These are phyloP conservation scores for Saccharomycopsis olivae DNA, from an alignment of 805 yeast species.

Conservation along the genomic window DNA sequence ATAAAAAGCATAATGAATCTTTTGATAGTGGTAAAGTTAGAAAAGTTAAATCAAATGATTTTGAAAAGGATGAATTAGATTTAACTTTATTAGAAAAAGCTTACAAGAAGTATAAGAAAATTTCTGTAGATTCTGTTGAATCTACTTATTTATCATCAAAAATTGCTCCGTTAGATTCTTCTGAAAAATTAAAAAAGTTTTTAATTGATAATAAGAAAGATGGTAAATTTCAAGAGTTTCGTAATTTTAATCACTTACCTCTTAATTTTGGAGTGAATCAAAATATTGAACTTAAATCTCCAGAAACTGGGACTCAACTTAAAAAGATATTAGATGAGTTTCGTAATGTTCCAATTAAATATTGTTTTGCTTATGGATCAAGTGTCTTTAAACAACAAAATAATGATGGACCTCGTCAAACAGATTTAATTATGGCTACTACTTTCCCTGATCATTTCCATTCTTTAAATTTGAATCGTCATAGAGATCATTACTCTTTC, in stretches of 20 bases:
- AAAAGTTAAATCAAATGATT: no score
- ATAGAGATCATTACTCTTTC: slow-evolving; percentile 71
- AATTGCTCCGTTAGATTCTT: slow-evolving; percentile 12
- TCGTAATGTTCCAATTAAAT: slow-evolving; percentile 54
- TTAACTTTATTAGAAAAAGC: slow-evolving; percentile 17
- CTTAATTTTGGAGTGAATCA: slow-evolving; percentile 17
- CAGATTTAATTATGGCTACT: slow-evolving; percentile 80
- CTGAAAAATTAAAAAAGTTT: slow-evolving; percentile 6
- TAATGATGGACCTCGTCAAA: slow-evolving; percentile 46
- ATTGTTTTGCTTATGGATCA: slow-evolving; percentile 90
- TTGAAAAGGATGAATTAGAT: slow-evolving; percentile 2
- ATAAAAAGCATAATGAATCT: no score
- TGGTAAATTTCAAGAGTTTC: slow-evolving; percentile 12
- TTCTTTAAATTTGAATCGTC: slow-evolving; percentile 49
- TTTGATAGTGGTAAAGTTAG: no score
- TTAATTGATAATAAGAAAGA: slow-evolving; percentile 4
- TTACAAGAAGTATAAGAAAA: slow-evolving; percentile 18
- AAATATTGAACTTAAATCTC: slow-evolving; percentile 9
- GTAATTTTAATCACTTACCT: slow-evolving; percentile 16
- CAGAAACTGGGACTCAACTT: slow-evolving; percentile 1
- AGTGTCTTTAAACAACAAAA: slow-evolving; percentile 78
- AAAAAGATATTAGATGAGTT: slow-evolving; percentile 28
- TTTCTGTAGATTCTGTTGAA: slow-evolving; percentile 17
- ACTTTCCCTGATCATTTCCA: slow-evolving; percentile 72
- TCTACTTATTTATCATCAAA: slow-evolving; percentile 20